These are phyloP conservation scores for Pseudognaphalium luteoalbum DNA, from an alignment of 129 eudicot genomes.

Conservation along the genomic window DNA sequence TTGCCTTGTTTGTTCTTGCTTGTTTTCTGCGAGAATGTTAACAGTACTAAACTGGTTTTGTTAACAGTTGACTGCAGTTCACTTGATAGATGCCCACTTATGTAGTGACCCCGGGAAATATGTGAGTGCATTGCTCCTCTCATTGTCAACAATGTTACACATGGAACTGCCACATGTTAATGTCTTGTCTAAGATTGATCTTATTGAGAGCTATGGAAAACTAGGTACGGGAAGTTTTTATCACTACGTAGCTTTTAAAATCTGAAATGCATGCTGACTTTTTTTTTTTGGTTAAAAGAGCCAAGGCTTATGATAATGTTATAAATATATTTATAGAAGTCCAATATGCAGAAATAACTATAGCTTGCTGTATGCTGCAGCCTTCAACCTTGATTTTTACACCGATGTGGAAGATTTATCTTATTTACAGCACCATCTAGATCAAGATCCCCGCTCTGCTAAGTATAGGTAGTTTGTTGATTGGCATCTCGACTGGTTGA, in stretches of 20 bases:
- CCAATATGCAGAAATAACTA: not conserved
- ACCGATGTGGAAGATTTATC: constrained; percentile 88
- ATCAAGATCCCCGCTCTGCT: constrained; percentile 83
- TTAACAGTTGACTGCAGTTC: constrained; percentile 84
- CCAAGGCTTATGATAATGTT: not conserved
- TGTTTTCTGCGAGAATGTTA: constrained; percentile 10
- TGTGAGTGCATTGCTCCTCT: constrained; percentile 84
- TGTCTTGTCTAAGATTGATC: constrained; percentile 87
- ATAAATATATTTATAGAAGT: not conserved
- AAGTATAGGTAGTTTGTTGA: constrained; percentile 54
- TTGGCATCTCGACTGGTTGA: not conserved
- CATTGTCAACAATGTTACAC: constrained; percentile 85
- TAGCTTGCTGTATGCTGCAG: constrained; percentile 40
- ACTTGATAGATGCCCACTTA: constrained; percentile 87
- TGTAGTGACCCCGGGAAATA: constrained; percentile 95
- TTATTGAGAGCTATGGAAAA: constrained; percentile 85
- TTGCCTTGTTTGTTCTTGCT: not conserved
- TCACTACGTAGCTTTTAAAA: not conserved
- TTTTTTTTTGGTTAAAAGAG: constrained; percentile 20
- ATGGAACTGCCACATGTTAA: constrained; percentile 79
- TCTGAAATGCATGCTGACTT: not conserved
- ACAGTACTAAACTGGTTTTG: not conserved
- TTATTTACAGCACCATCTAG: constrained; percentile 64
- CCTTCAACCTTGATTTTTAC: constrained; percentile 88
- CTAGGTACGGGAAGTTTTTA: not conserved